phyloP scores from a whole-genome alignment of 2,329 filamentous ascomycete genomes.

The Cercospora brassicicola region DNA sequence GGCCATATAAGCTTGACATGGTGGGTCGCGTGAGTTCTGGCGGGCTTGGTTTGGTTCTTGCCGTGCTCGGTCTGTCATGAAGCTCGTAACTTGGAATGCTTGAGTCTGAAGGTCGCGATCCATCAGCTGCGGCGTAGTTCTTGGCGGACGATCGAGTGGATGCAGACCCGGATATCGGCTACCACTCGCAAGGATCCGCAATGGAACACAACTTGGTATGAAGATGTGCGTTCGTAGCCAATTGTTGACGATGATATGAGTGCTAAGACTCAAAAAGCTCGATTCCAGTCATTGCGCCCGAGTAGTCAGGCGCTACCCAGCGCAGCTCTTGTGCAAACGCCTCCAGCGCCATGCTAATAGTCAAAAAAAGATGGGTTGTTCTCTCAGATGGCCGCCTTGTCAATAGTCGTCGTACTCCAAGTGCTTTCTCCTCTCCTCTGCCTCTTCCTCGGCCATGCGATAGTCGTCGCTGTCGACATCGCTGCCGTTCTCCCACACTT shows the following conservation, averaged over 20 bases:
- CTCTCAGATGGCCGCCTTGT: background rate
- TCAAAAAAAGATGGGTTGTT: background rate
- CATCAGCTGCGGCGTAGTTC: background rate
- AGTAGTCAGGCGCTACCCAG: too few relatives aligned
- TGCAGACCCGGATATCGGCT: background rate
- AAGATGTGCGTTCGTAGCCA: background rate
- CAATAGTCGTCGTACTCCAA: conserved; percentile 44
- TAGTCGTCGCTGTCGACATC: conserved; percentile 87
- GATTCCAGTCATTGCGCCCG: background rate
- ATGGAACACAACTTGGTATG: background rate
- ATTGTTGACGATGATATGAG: background rate
- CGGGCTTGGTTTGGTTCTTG: background rate
- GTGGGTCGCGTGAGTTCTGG: background rate
- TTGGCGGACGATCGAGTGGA: background rate
- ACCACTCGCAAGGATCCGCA: background rate
- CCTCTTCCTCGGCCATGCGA: conserved; percentile 72
- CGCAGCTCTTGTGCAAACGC: background rate
- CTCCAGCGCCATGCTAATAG: conserved; percentile 10
- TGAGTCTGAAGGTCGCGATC: background rate
- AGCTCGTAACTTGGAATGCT: background rate
- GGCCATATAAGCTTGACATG: background rate
- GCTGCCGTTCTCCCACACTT: conserved; percentile 82
- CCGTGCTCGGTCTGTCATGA: background rate
- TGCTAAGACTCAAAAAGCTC: background rate
- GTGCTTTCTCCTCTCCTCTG: conserved; percentile 53